Base-by-base conservation (phyloP, 257 asterid genomes). In the Capsicum pubescens region DNA sequence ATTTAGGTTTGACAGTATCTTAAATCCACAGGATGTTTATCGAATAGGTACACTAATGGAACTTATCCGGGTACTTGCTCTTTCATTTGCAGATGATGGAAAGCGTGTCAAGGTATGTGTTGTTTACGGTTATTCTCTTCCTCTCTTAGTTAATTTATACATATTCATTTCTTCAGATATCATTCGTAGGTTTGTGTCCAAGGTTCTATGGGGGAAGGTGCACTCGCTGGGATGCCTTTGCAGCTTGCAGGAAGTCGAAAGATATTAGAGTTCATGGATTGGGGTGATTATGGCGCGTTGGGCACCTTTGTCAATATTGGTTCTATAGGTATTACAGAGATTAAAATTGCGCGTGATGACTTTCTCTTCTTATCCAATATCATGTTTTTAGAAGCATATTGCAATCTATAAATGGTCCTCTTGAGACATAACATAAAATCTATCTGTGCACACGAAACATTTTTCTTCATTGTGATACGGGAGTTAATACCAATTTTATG, bases 11-110 rank as follows among this genome's bases (percentile, higher is more conserved):
- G 79, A 89, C 89, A 85, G 85, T 86, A 69, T 88, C 85, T 85
- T 90, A 72, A 80, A 81, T 86, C 87, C 89, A 82, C 98, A 95
- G 99, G 99, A 95, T 91, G 99, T 95, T 87, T 95, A 95, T 92
- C 98, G 98, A 83, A 95, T 95, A 91, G 99, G 99, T 93, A 95
- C 99, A 66, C 88, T 95, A 82, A 89, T 95, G 98, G 99, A 95
- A 89, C 98, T 95, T 67, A 90, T 95, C 66, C 95, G 99, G 15
- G 87, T 80, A 81, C 88, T 95, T 76, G 98, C 99, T 84, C 98
- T 95, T 83, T 87, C 99, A 82, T 95, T 94, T 82, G 97, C 98
- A 81, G 98, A 95, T 79, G 99, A 95, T 77, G 99, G 99, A 82
- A 95, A 94, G 89, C 97, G 94, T 5, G 92, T 95, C 68, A 95